Evolutionary conservation across 495 filamentous ascomycete genomes (phyloP), one percentile per base, ranked within the genome.

Genomic region (Lophium mytilinum): DNA sequence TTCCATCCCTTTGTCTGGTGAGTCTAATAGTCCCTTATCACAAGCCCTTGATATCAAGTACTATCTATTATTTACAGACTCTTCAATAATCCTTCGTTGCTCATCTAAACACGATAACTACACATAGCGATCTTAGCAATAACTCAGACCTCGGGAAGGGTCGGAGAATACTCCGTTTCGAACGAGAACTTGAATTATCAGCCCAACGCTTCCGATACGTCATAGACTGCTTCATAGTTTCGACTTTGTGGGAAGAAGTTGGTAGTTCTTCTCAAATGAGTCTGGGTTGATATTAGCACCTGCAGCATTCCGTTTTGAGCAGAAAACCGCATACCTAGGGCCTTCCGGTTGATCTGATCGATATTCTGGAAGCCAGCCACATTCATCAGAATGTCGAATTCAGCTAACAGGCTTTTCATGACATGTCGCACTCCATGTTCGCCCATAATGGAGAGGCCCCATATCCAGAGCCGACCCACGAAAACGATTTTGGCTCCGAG

Each of bases 311-410:
- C 12, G 7, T 55, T 35, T 24, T 51, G 15, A 15, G 4, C 9
- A n/a, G 8, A 11, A 41, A 19, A 21, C 36, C 37, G 8, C 19
- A 9, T 52, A 75, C 72, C 73, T 53, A 78, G 53, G 49, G 67
- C 64, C 8, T 46, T 65, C 41, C 69, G 56, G 50, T 78, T 72
- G 50, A 84, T 80, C 48, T 83, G 75, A n/a, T 69, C 65, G 11
- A 85, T 64, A 18, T 69, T 68, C 30, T 77, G 74, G 60, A 80
- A 82, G 14, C 83, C 83, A n/a, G 75, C 81, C n/a, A 81, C 76
- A 39, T 76, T 79, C 78, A 86, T 80, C 50, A 83, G 52, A 37
- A 85, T 82, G 70, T 87, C 84, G 34, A 87, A 79, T 50, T 87
- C 83, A 0, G 82, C 82, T 46, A 88, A 58, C 42, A 86, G 67